Evolutionary conservation across 2,329 filamentous ascomycete genomes (phyloP), one percentile per base, ranked within the genome.

Genomic region (Claviceps africana): DNA sequence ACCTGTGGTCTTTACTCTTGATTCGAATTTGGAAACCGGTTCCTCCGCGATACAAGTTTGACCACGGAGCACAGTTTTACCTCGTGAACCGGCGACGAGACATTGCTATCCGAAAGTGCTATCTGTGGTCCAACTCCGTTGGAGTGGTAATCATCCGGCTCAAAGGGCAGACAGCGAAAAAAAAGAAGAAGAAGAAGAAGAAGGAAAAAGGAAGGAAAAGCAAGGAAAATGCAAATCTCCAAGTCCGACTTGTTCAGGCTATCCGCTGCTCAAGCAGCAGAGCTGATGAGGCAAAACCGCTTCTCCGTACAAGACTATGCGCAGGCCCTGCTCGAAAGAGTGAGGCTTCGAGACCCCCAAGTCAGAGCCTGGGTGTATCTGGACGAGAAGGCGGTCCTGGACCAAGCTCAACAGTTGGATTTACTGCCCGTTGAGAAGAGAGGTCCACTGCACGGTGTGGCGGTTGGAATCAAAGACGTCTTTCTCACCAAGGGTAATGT

Each of bases 391-490:
- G 61, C 67, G n/a, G 71, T 81, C 2, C 62, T 81, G 1, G 58
- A 65, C 17, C 71, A 76, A 53, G 79, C 79, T 0, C 67, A 62
- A 44, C 62, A 62, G 11, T 69, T 82, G 0, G 79, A 82, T 57
- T 55, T 64, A 25, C 56, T 81, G 2, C 73, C 77, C 0, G 44
- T 56, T 0, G 65, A 69, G 1, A 56, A 76, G 52, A 67, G 79
- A 51, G 78, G 79, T 0, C 75, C 74, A 0, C 62, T 83, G 0
- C 78, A 82, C 58, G 79, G 79, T 1, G 61, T 82, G 7, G 70
- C 76, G 0, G 64, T 83, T n/a, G 79, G 69, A 1, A 68, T 82
- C 11, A 82, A 82, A 59, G 79, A 83, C 66, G 69, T 82, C 2
- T 77, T 82, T 56, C 71, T 70, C 58, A 82, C 74, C 0, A 76